Evolutionary conservation across 192 early-diverging fungal genomes (phyloP), one percentile per base, ranked within the genome.

Genomic region (Geosiphon pyriformis): DNA sequence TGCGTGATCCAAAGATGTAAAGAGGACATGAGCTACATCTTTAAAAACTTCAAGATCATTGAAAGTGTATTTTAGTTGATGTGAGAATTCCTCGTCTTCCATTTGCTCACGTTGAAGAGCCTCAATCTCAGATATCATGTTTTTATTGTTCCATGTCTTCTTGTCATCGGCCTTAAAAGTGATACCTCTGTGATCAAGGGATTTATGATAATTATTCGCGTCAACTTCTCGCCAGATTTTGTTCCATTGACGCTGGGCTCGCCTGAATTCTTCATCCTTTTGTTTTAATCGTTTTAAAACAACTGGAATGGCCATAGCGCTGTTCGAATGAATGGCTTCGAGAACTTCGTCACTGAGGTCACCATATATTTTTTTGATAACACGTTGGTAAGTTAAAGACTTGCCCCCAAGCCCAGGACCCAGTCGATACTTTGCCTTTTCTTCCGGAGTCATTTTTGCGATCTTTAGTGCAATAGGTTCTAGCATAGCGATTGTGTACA

Each of bases 211-310:
- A 81, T 96, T 98, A 69, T 94, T 94, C 54, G 82, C 68, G 49
- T 99, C 95, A 33, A 88, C 79, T 67, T 98, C 95, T 23, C 94
- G 88, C 97, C 97, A 99, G 26, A 96, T 87, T 74, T 95, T 94
- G 79, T 93, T 92, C 86, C 88, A 94, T 62, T 96, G 93, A 57
- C 94, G 89, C 77, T 91, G 88, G 25, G 90, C 77, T n/a, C 86
- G 74, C 63, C 91, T 91, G 95, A 94, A 98, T 71, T 98, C 95
- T 75, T 99, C 95, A 73, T 98, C 94, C 73, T 99, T 99, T 70
- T 98, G 95, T 78, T 95, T 95, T 25, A 99, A 77, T 22, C 97
- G 87, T 71, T 89, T 92, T 26, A 99, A 76, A 48, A 99, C 90
- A 22, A 99, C 86, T 1, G 97, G 97, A 12, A 98, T 89, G 1